phyloP scores from a whole-genome alignment of 306 rosid genomes.

The Castanea sativa region DNA sequence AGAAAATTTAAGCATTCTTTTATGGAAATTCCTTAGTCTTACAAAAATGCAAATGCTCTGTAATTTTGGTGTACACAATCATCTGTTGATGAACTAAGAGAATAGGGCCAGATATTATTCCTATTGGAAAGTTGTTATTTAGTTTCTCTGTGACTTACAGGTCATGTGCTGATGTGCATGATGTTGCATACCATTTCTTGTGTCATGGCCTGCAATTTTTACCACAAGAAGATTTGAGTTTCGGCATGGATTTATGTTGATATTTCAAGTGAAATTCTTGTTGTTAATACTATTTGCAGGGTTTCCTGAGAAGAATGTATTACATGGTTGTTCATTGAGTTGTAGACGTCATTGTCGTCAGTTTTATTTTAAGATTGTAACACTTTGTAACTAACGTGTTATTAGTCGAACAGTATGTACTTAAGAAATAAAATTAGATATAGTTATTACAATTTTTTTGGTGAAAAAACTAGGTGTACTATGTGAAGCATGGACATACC shows the following conservation, averaged over 20 bases:
- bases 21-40: neutral
- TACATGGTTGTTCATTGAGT: neutral
- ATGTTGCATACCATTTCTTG: neutral
- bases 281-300: neutral
- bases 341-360: neutral
- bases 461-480: too few relatives aligned
- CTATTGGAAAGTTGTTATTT: neutral
- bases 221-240: neutral
- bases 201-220: neutral
- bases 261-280: neutral
- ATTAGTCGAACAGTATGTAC: neutral
- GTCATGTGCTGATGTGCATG: neutral
- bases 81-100: neutral
- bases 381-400: neutral
- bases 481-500: too few relatives aligned
- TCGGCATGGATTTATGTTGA: neutral
- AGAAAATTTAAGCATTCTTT: conserved; percentile 6
- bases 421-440: neutral
- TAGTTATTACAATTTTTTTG: neutral
- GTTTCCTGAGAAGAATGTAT: neutral
- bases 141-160: neutral
- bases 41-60: neutral
- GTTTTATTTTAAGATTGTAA: neutral
- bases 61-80: neutral
- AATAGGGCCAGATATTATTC: neutral